Evolutionary conservation across 768 basidiomycete genomes (phyloP).

Genomic region (Termitomyces sp.): DNA sequence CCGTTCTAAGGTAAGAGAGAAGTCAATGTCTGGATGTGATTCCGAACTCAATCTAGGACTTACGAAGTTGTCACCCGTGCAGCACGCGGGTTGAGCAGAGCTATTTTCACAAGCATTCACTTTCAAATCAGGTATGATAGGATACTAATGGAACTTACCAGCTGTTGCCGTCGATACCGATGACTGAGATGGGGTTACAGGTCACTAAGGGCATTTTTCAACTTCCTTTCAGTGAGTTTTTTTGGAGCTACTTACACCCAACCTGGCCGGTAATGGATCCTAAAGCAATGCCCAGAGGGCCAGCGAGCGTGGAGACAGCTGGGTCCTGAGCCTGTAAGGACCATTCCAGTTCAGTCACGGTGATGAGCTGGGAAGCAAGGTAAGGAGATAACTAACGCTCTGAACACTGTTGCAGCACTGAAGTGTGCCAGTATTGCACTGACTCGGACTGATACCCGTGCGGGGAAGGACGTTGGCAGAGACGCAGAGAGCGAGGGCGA

Average conservation of each 20-base stretch:
- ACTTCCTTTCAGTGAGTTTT: not conserved
- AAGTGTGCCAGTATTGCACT: slow-evolving; percentile 15
- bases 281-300: slow-evolving; percentile 5
- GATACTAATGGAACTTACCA: slow-evolving; percentile 4
- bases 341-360: no score
- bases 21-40: not conserved
- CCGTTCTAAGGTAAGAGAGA: slow-evolving; percentile 2
- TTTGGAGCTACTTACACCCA: slow-evolving; percentile 7
- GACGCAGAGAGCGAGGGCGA: slow-evolving; percentile 6
- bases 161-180: slow-evolving; percentile 11
- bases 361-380: not conserved
- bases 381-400: not conserved
- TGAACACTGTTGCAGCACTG: slow-evolving; percentile 19
- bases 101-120: not conserved
- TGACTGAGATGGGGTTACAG: slow-evolving; percentile 8
- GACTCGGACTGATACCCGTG: not conserved
- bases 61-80: slow-evolving; percentile 15
- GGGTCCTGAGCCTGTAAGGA: not conserved
- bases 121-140: not conserved
- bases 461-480: slow-evolving; percentile 11
- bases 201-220: slow-evolving; percentile 3
- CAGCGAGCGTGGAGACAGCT: not conserved
- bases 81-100: slow-evolving; percentile 16
- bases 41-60: not conserved
- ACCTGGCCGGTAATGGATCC: slow-evolving; percentile 5